A percentile compares a stretch with the other conserved stretches of the same genome.
phyloP scores from a whole-genome alignment of 129 eudicot species.

The Sambucus nigra region DNA sequence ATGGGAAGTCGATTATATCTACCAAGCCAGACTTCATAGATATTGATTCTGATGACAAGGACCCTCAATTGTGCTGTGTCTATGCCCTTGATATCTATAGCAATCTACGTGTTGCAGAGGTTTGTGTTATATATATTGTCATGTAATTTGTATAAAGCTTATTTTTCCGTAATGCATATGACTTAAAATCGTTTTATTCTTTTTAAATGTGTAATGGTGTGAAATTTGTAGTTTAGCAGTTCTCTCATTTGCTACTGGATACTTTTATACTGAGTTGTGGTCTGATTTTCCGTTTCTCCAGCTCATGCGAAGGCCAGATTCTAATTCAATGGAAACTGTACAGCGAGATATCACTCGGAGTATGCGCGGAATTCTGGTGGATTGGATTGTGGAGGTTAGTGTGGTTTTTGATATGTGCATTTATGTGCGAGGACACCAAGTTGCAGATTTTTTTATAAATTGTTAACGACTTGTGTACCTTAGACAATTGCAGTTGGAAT shows the following conservation, averaged over 20 bases:
- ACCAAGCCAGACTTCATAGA: constrained; percentile 25
- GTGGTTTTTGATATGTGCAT: neutral
- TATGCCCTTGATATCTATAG: constrained; percentile 57
- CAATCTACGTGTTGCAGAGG: constrained; percentile 64
- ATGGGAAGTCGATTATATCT: constrained; percentile 12
- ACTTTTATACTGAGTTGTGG: constrained; percentile 3
- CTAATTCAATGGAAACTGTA: constrained; percentile 48
- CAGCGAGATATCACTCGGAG: constrained; percentile 59
- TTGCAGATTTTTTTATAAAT: neutral
- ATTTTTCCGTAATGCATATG: neutral
- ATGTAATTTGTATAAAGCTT: neutral
- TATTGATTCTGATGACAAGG: constrained; percentile 55
- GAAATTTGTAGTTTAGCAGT: neutral
- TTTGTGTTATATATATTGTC: constrained; percentile 18
- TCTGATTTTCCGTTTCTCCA: constrained; percentile 17
- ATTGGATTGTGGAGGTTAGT: constrained; percentile 89
- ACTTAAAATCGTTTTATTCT: too few species aligned
- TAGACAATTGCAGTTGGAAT: too few species aligned
- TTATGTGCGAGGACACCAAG: neutral
- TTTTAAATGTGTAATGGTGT: too few species aligned
- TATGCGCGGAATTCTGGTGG: constrained; percentile 73
- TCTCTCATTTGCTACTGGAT: neutral
- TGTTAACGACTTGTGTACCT: too few species aligned
- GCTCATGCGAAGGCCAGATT: constrained; percentile 39
- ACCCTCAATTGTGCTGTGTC: constrained; percentile 56